Evolutionary conservation across 352 stramenopile genomes (phyloP), one percentile per base, ranked within the genome.

Genomic region (Pythium brachiatum): DNA sequence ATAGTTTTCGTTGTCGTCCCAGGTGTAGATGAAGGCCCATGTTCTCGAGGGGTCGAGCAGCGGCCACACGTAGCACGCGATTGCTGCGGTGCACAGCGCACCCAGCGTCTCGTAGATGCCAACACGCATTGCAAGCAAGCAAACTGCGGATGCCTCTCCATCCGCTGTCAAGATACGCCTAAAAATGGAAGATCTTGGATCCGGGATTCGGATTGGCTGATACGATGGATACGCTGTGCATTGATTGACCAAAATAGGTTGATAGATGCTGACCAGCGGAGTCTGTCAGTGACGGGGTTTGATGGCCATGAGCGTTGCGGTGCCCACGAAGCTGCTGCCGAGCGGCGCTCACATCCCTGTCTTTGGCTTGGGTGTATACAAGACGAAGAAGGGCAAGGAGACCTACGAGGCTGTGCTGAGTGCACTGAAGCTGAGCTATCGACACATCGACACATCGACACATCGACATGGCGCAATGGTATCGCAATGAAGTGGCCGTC

Each of bases 361-460:
- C 43, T 16, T 89, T 8, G 79, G 74, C 0, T 54, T 86, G 2
- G 79, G 79, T 23, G 75, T 85, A 1, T 85, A 70, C 65, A 60
- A 82, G 66, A 74, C 54, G 61, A 62, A 58, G 38, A 63, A 18
- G 53, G 60, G n/a, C 66, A 27, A 53, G 1, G 73, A 86, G 55
- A 70, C 67, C n/a, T 81, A 87, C 57, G 56, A 75, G 18, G 72
- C 74, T 11, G 80, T 89, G 29, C 62, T 74, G 16, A 59, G 31
- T 2, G 77, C 78, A 2, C 66, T 97, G 23, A 69, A 85, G 9
- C 23, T 88, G 2, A 89, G 90, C 26, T 94, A 94, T 57, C 76
- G 90, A 25, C 86, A 96, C 64, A 96, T 97, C 60, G 90, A 97
- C 68, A 92, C 81, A n/a, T n/a, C n/a, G n/a, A n/a, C n/a, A n/a